Evolutionary conservation across 768 basidiomycete genomes (phyloP).

Genomic region (Dentipellis fragilis): DNA sequence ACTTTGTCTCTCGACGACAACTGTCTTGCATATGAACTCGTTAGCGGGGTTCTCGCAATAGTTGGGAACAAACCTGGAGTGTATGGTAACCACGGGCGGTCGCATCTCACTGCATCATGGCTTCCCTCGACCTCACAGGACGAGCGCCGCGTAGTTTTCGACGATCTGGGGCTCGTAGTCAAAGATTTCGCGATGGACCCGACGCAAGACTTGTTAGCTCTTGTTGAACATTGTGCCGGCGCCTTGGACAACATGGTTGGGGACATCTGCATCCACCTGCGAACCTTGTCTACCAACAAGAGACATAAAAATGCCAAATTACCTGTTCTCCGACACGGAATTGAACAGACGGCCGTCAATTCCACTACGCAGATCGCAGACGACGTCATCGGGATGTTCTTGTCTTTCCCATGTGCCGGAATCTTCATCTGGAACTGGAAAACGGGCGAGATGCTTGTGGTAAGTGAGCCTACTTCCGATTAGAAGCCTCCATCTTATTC

Average conservation of each 20-base stretch:
- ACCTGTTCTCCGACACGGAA: slow-evolving; percentile 18
- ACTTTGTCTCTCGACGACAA: slow-evolving; percentile 23
- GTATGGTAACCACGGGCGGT: background rate
- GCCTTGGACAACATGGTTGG: background rate
- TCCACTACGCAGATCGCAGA: slow-evolving; percentile 42
- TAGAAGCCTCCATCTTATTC: background rate
- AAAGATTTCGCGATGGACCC: slow-evolving; percentile 61
- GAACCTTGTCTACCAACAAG: slow-evolving; percentile 24
- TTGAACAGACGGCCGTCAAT: slow-evolving; percentile 16
- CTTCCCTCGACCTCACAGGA: slow-evolving; percentile 14
- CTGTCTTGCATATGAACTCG: slow-evolving; percentile 50
- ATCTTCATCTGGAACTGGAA: slow-evolving; percentile 46
- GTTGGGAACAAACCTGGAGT: slow-evolving; percentile 4
- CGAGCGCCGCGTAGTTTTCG: slow-evolving; percentile 15
- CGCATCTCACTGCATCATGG: slow-evolving; percentile 17
- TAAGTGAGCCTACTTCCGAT: slow-evolving; percentile 19
- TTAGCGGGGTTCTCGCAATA: slow-evolving; percentile 42
- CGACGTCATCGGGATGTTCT: slow-evolving; percentile 43
- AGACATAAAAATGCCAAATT: slow-evolving; percentile 32
- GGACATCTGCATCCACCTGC: slow-evolving; percentile 21
- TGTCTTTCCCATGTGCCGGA: slow-evolving; percentile 23
- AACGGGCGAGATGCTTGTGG: slow-evolving; percentile 30
- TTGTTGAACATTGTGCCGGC: slow-evolving; percentile 20
- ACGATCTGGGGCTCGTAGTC: slow-evolving; percentile 30
- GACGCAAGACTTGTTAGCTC: slow-evolving; percentile 46